A percentile compares a stretch with the other conserved stretches of the same genome.
These are phyloP conservation scores for Endoconidiophora laricicola DNA, from an alignment of 2,329 filamentous ascomycete species.

Conservation along the genomic window DNA sequence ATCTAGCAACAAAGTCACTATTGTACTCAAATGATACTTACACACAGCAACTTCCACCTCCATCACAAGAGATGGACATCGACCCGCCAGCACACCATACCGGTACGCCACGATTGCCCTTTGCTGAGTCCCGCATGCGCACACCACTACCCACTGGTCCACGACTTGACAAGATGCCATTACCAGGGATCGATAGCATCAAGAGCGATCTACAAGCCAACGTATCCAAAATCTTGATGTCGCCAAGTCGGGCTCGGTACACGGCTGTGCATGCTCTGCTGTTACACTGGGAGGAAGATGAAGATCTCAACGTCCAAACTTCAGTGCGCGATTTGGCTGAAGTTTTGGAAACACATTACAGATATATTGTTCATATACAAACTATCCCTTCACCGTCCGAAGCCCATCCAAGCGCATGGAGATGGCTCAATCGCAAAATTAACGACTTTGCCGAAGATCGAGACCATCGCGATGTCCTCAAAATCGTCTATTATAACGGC, in stretches of 20 bases:
- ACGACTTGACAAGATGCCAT: slow-evolving; percentile 31
- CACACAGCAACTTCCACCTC: neutral
- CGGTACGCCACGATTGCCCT: neutral
- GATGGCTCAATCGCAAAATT: slow-evolving; percentile 36
- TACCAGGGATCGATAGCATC: slow-evolving; percentile 34
- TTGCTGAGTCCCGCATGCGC: slow-evolving; percentile 30
- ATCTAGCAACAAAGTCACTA: slow-evolving; percentile 17
- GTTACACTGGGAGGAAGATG: slow-evolving; percentile 40
- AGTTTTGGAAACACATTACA: slow-evolving; percentile 35
- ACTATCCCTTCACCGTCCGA: slow-evolving; percentile 33
- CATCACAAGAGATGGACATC: slow-evolving; percentile 39
- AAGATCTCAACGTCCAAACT: slow-evolving; percentile 22
- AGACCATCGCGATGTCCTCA: slow-evolving; percentile 38
- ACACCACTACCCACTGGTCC: slow-evolving; percentile 41
- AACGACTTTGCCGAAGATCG: slow-evolving; percentile 35
- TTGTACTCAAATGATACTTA: slow-evolving; percentile 24
- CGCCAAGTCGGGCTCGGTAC: slow-evolving; percentile 35
- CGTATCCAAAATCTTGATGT: slow-evolving; percentile 32
- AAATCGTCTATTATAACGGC: slow-evolving; percentile 42
- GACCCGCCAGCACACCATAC: slow-evolving; percentile 23
- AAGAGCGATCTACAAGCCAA: slow-evolving; percentile 36
- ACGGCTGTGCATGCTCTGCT: slow-evolving; percentile 35
- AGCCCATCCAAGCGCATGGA: slow-evolving; percentile 31
- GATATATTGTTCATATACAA: slow-evolving; percentile 31
- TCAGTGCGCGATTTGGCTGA: slow-evolving; percentile 30